Percentiles rank a stretch among this genome's conserved stretches.
Evolutionary conservation across 2,329 filamentous ascomycete species (phyloP).

Genomic region (Camillea tinctor): DNA sequence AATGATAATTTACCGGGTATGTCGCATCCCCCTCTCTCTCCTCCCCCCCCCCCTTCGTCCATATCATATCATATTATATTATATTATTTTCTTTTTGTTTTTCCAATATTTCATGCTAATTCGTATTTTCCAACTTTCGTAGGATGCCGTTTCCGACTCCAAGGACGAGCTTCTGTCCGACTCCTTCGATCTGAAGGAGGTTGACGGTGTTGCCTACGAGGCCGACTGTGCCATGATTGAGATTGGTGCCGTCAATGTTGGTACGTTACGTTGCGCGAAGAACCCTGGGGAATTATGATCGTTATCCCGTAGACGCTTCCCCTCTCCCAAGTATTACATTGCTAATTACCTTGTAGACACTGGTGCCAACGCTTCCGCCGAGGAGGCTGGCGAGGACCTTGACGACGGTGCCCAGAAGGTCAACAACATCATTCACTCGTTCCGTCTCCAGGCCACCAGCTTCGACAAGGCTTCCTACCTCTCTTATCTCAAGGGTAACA

Average conservation of each 20-base stretch:
- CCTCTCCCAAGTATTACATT: not conserved
- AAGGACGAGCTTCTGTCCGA: slow-evolving; percentile 94
- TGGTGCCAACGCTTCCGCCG: slow-evolving; percentile 95
- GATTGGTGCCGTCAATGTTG: slow-evolving; percentile 69
- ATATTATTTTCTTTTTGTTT: no score
- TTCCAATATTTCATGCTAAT: not conserved
- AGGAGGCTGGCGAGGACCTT: slow-evolving; percentile 74
- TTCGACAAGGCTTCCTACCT: slow-evolving; percentile 91
- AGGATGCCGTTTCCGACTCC: slow-evolving; percentile 79
- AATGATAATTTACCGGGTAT: slow-evolving; percentile 74
- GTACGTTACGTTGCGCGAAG: slow-evolving; percentile 50
- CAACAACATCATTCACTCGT: slow-evolving; percentile 91
- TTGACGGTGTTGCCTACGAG: slow-evolving; percentile 83
- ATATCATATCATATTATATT: no score
- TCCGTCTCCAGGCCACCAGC: slow-evolving; percentile 75
- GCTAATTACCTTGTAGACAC: slow-evolving; percentile 55
- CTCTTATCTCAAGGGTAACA: slow-evolving; percentile 77
- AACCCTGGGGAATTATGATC: slow-evolving; percentile 1
- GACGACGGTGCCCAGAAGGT: slow-evolving; percentile 73
- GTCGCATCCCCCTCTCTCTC: slow-evolving; percentile 17
- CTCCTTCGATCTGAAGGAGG: slow-evolving; percentile 79
- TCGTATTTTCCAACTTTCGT: slow-evolving; percentile 12
- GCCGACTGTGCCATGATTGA: slow-evolving; percentile 89
- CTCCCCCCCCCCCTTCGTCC: not conserved
- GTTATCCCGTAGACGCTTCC: no score